phyloP scores from a whole-genome alignment of 768 basidiomycete genomes.

The Mycena olivaceomarginata region DNA sequence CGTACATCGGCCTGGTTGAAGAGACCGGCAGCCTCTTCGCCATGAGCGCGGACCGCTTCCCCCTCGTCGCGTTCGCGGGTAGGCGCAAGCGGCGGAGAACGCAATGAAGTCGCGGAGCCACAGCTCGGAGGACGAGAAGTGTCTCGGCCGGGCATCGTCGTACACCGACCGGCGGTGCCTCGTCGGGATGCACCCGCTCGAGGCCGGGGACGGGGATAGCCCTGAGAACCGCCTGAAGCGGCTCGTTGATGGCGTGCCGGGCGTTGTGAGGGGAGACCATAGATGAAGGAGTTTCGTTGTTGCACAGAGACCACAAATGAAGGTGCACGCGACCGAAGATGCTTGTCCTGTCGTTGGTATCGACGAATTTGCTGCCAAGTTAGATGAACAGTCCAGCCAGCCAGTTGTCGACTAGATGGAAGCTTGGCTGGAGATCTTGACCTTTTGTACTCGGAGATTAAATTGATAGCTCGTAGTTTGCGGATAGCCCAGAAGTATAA shows the following conservation, averaged over 20 bases:
- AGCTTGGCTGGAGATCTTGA: too few relatives aligned
- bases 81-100: slow-evolving; percentile 65
- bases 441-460: too few relatives aligned
- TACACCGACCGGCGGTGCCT: slow-evolving; percentile 74
- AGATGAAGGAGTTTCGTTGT: too few relatives aligned
- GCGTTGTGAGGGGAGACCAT: slow-evolving; percentile 41
- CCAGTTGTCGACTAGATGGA: too few relatives aligned
- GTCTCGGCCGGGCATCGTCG: slow-evolving; percentile 37
- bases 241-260: slow-evolving; percentile 76
- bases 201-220: slow-evolving; percentile 66
- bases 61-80: slow-evolving; percentile 84
- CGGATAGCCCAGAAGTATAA: too few relatives aligned
- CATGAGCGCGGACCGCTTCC: slow-evolving; percentile 88
- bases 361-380: too few relatives aligned
- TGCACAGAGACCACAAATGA: too few relatives aligned
- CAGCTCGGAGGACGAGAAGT: slow-evolving; percentile 43
- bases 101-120: slow-evolving; percentile 41
- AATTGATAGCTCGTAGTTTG: too few relatives aligned
- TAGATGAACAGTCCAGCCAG: too few relatives aligned
- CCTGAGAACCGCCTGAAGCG: slow-evolving; percentile 64
- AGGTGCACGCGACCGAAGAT: too few relatives aligned
- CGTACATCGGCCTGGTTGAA: slow-evolving; percentile 90
- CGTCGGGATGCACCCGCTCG: slow-evolving; percentile 75
- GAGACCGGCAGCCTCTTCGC: slow-evolving; percentile 87
- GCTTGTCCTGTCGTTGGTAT: too few relatives aligned